Evolutionary conservation across 441 rosid genomes (phyloP).

Genomic region (Gossypium davidsonii): DNA sequence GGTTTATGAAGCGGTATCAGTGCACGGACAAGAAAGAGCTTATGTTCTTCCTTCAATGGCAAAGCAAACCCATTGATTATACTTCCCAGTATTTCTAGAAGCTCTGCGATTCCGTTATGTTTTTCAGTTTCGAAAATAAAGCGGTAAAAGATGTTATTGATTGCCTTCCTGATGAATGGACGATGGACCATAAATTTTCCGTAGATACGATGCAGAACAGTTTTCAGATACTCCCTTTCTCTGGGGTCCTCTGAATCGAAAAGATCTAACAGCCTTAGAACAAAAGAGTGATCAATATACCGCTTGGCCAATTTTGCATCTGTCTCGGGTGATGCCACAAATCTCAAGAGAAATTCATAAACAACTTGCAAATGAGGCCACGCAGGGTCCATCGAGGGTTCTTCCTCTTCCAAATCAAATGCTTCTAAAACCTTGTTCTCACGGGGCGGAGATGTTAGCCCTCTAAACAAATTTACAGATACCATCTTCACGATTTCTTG

Average conservation of each 20-base stretch:
- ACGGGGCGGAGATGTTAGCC: constrained; percentile 50
- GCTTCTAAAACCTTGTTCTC: constrained; percentile 55
- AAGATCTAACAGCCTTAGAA: constrained; percentile 66
- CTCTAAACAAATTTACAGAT: constrained; percentile 50
- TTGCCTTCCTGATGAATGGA: constrained; percentile 81
- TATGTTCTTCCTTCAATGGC: constrained; percentile 72
- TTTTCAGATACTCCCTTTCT: constrained; percentile 65
- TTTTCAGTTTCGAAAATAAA: constrained; percentile 86
- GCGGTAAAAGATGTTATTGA: constrained; percentile 69
- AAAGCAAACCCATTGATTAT: constrained; percentile 70
- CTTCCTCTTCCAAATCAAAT: constrained; percentile 65
- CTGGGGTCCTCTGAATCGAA: constrained; percentile 65
- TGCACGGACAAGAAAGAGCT: constrained; percentile 64
- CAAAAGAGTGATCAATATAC: constrained; percentile 60
- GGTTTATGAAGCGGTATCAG: constrained; percentile 69
- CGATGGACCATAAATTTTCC: constrained; percentile 94
- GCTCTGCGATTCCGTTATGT: constrained; percentile 81
- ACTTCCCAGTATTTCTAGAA: constrained; percentile 74
- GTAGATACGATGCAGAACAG: constrained; percentile 74
- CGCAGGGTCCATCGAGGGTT: constrained; percentile 66
- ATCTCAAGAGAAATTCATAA: constrained; percentile 57
- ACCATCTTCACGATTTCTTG: constrained; percentile 57
- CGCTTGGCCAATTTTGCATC: constrained; percentile 70
- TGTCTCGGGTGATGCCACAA: constrained; percentile 67
- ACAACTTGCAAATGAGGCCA: constrained; percentile 79